Base-by-base conservation (phyloP, 768 basidiomycete genomes). In the Mycena rebaudengoi region DNA sequence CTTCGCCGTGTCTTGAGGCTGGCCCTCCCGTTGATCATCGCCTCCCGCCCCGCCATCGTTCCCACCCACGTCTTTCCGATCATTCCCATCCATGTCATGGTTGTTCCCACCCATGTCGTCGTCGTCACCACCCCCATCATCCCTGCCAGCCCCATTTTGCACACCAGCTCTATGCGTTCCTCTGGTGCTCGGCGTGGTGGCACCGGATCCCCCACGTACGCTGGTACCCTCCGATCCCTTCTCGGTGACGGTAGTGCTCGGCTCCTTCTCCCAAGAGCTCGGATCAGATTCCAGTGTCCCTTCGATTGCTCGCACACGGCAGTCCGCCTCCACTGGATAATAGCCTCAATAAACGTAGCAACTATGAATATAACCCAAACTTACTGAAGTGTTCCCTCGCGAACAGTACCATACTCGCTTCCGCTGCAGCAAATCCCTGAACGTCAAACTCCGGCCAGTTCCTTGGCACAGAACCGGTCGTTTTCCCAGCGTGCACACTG, bases 401-500 rank as follows among this genome's bases (percentile, higher is more conserved):
- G 16, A 51, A 60, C 21, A 25, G 23, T 11, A 44, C 8, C 59
- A 60, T 60, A 11, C 16, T 20, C 10, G 4, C 28, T 21, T 60
- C 59, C 3, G 52, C 40, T 6, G 51, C 30, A 7, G 16, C n/a
- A 21, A 52, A 60, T 1, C 59, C 29, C 0, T 16, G 5, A 11
- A 16, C 32, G 43, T 60, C 49, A 23, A 5, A 37, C 10, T n/a
- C 11, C 0, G 59, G 50, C 59, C 59, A 60, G 8, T 44, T 60
- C 16, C 26, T 1, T 7, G 50, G 41, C 4, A 25, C 59, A 4
- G 52, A 2, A 6, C 59, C 59, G 5, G 40, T 52, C 7, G 50
- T 60, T 18, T 13, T 14, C 6, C 59, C 59, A 1, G 59, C 21
- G n/a, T 60, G 59, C 2, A 60, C 59, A n/a, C 59, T 60, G n/a